Percentiles rank a stretch among this genome's conserved stretches.
phyloP scores from a whole-genome alignment of 495 filamentous ascomycete species.

The Cenococcum geophilum region DNA sequence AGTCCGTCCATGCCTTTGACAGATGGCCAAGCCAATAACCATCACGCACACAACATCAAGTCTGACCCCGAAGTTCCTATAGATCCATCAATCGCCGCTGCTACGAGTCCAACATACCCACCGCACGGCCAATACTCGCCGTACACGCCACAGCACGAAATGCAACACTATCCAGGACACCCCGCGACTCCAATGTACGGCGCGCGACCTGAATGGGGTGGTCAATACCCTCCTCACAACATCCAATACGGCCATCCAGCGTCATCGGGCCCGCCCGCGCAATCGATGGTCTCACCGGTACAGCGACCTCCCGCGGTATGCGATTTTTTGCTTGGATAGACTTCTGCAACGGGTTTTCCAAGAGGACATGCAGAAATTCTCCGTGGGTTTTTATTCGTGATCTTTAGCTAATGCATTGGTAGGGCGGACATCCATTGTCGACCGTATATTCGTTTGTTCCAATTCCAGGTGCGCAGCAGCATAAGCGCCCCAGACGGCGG shows the following conservation, averaged over 20 bases:
- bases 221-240: slow-evolving; percentile 59
- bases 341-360: neutral
- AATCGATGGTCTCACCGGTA: slow-evolving; percentile 37
- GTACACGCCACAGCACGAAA: slow-evolving; percentile 80
- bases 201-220: slow-evolving; percentile 66
- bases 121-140: slow-evolving; percentile 70
- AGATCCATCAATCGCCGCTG: slow-evolving; percentile 96
- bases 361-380: neutral
- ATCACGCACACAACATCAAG: slow-evolving; percentile 62
- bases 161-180: slow-evolving; percentile 61
- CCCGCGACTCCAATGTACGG: slow-evolving; percentile 53
- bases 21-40: slow-evolving; percentile 67
- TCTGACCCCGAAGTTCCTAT: slow-evolving; percentile 96
- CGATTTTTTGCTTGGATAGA: slow-evolving; percentile 8
- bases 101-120: slow-evolving; percentile 84
- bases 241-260: slow-evolving; percentile 60
- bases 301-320: slow-evolving; percentile 39
- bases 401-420: slow-evolving; percentile 8
- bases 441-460: slow-evolving; percentile 95
- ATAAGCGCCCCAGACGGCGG: slow-evolving; percentile 87
- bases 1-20: slow-evolving; percentile 86
- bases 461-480: slow-evolving; percentile 93
- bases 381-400: too few relatives aligned
- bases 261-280: slow-evolving; percentile 38
- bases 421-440: slow-evolving; percentile 48